Evolutionary conservation across 164 flowering plant genomes (phyloP), one percentile per base, ranked within the genome.

Genomic region (Akebia trifoliata): DNA sequence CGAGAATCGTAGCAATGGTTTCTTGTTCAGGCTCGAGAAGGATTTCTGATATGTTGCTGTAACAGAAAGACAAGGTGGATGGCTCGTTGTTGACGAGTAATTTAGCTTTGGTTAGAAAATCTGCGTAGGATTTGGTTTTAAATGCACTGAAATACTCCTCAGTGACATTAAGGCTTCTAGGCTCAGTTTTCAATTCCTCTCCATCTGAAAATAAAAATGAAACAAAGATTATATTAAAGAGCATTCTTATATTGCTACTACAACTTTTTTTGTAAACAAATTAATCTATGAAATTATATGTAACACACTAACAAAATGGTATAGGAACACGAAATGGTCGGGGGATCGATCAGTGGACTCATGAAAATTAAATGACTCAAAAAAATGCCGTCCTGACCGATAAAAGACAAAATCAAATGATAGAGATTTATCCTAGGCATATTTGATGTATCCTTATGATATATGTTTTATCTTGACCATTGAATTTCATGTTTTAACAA

Each of bases 21-120:
- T 85, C 85, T 63, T 82, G 87, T 15, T 69, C 53, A 0, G 91
- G 84, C 45, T 82, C 82, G 3, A 85, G 78, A 26, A 85, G 81
- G 53, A 59, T 17, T 21, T 77, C 70, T 9, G 74, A 73, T 44
- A 77, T 62, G 29, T 37, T 42, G 17, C 43, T n/a, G 42, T 52
- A 45, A 44, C 57, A 50, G 17, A 42, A 30, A 12, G 76, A 39
- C 22, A 73, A 46, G 0, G 72, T 42, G 32, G 70, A 50, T 1
- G 63, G 60, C 14, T 60, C 54, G 8, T 61, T 44, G 17, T 68
- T 72, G 18, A 69, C 73, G 1, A 76, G 62, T 8, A 56, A 49
- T 38, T 80, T 80, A 22, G 71, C 79, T 61, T 81, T 81, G 24
- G 60, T 60, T 70, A 66, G 74, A 61, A 76, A 70, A 24, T 84